phyloP scores from a whole-genome alignment of 768 basidiomycete genomes.

The Termitomyces sp. region DNA sequence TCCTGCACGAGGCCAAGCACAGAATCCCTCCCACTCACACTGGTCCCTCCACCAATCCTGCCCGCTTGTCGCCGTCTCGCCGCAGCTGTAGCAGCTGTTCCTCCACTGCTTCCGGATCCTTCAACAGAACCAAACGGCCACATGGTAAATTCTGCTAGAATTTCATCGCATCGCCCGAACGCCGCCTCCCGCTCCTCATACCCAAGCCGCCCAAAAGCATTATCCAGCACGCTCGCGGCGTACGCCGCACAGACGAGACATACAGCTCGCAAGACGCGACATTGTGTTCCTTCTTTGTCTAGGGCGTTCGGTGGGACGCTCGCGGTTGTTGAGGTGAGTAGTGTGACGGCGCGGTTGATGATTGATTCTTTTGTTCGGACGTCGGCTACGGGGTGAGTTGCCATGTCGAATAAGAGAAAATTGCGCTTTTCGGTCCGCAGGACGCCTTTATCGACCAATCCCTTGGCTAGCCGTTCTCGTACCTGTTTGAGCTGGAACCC shows the following conservation, averaged over 20 bases:
- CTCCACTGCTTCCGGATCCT: slow-evolving; percentile 15
- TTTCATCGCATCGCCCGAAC: slow-evolving; percentile 91
- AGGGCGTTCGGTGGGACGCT: slow-evolving; percentile 75
- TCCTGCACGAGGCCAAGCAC: slow-evolving; percentile 73
- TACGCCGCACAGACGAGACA: slow-evolving; percentile 89
- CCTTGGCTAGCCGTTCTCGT: slow-evolving; percentile 94
- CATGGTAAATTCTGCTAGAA: slow-evolving; percentile 83
- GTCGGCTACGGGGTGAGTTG: slow-evolving; percentile 96
- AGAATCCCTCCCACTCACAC: slow-evolving; percentile 53
- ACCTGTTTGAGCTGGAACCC: slow-evolving; percentile 99
- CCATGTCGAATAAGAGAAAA: slow-evolving; percentile 99
- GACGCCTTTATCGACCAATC: slow-evolving; percentile 97
- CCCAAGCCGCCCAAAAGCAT: slow-evolving; percentile 81
- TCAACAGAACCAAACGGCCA: slow-evolving; percentile 76
- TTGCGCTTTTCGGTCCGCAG: slow-evolving; percentile 99
- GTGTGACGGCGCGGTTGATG: slow-evolving; percentile 67
- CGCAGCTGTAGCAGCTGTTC: slow-evolving; percentile 24
- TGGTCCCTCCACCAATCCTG: slow-evolving; percentile 45
- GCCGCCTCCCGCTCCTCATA: slow-evolving; percentile 95
- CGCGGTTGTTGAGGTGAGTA: slow-evolving; percentile 81
- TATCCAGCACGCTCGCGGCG: slow-evolving; percentile 93
- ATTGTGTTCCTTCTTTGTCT: slow-evolving; percentile 75
- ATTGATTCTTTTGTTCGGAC: slow-evolving; percentile 86
- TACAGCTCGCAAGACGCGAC: slow-evolving; percentile 75
- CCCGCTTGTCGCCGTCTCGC: slow-evolving; percentile 33